These are phyloP conservation scores for Tagetes erecta DNA, from an alignment of 129 eudicot species.

Conservation along the genomic window DNA sequence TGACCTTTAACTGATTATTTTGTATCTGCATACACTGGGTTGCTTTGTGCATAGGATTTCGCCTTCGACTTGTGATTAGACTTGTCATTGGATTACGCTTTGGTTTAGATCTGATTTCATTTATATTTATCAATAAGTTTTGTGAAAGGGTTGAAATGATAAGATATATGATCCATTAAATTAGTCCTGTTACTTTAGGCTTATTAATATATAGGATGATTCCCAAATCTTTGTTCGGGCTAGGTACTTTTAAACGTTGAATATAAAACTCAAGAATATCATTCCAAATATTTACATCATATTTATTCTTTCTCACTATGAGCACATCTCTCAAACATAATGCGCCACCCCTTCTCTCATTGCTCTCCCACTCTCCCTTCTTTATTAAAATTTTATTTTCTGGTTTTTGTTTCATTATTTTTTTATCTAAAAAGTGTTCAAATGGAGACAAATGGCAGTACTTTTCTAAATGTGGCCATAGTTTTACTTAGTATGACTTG, in stretches of 20 bases:
- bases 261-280: background rate
- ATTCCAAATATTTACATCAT: background rate
- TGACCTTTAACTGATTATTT: constrained; percentile 1
- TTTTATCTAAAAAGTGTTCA: background rate
- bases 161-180: background rate
- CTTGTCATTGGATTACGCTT: background rate
- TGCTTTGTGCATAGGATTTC: constrained; percentile 4
- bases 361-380: background rate
- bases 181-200: background rate
- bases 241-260: background rate
- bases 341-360: background rate
- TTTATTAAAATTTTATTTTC: background rate
- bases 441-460: background rate
- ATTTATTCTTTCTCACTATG: background rate
- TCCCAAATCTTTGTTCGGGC: background rate
- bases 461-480: background rate
- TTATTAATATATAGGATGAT: background rate
- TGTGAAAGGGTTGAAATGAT: background rate
- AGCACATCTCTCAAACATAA: background rate
- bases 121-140: background rate
- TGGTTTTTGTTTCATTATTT: background rate
- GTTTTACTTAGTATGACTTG: background rate
- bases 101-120: background rate
- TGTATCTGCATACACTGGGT: background rate
- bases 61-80: constrained; percentile 1